These are phyloP conservation scores for Syncephalastrum racemosum DNA, from an alignment of 371 early-diverging fungal species.

Conservation along the genomic window DNA sequence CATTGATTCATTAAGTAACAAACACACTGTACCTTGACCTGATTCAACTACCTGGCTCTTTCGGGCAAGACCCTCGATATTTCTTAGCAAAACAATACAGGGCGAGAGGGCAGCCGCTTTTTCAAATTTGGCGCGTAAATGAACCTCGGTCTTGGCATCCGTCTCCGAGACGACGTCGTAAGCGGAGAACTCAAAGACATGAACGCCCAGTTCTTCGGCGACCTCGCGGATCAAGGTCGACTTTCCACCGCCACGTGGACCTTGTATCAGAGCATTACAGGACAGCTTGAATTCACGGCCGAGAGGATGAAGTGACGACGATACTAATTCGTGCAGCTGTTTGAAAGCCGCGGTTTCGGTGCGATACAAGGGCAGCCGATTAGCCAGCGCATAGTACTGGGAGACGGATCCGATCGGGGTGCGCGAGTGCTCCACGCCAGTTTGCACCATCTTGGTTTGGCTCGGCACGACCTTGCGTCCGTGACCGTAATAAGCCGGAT, in stretches of 20 bases:
- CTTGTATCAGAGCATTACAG: slow-evolving; percentile 77
- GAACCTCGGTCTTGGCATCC: slow-evolving; percentile 75
- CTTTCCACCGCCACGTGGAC: slow-evolving; percentile 88
- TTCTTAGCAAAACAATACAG: slow-evolving; percentile 74
- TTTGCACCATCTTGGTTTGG: slow-evolving; percentile 63
- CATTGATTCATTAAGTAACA: background rate
- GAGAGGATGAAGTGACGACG: slow-evolving; percentile 75
- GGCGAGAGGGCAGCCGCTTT: slow-evolving; percentile 79
- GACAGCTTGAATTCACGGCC: slow-evolving; percentile 66
- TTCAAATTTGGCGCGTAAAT: slow-evolving; percentile 73
- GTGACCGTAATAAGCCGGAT: slow-evolving; percentile 41
- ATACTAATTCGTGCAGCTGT: slow-evolving; percentile 55
- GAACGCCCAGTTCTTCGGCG: slow-evolving; percentile 73
- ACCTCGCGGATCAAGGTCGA: slow-evolving; percentile 62
- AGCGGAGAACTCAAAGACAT: slow-evolving; percentile 70
- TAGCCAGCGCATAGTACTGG: slow-evolving; percentile 33
- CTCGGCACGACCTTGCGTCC: slow-evolving; percentile 58
- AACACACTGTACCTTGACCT: slow-evolving; percentile 57
- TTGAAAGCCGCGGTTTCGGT: slow-evolving; percentile 26
- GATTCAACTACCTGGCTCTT: slow-evolving; percentile 67
- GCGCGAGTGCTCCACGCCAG: slow-evolving; percentile 65
- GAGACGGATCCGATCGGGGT: slow-evolving; percentile 51
- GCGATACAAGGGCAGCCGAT: slow-evolving; percentile 33
- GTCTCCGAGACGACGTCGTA: slow-evolving; percentile 80
- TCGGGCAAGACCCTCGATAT: slow-evolving; percentile 78